These are phyloP conservation scores for Phoenix dactylifera DNA, from an alignment of 176 grass and related monocot species.

Conservation along the genomic window DNA sequence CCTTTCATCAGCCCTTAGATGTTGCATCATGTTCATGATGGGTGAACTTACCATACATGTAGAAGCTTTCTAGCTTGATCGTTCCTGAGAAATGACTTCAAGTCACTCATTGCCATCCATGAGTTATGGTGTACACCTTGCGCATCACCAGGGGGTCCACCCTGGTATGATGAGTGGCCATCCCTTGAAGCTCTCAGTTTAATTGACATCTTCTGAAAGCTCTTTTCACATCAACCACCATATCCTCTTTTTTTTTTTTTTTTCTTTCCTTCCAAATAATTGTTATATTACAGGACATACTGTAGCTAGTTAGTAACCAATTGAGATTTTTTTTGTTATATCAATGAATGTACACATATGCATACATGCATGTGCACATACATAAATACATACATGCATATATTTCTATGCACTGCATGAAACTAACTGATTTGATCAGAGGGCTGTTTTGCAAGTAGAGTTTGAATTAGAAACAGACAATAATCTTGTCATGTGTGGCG, in stretches of 20 bases:
- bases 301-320: too few species aligned
- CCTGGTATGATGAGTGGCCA: constrained; percentile 27
- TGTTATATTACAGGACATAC: too few species aligned
- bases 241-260: too few species aligned
- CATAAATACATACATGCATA: constrained; percentile 28
- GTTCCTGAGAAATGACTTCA: background rate
- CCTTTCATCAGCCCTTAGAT: constrained; percentile 19
- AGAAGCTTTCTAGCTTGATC: constrained; percentile 24
- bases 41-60: background rate
- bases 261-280: too few species aligned
- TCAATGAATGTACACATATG: background rate
- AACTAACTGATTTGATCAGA: constrained; percentile 24
- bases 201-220: background rate
- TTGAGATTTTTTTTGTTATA: too few species aligned
- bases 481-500: background rate
- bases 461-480: too few species aligned
- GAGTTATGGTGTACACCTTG: constrained; percentile 1
- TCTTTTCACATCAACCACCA: too few species aligned
- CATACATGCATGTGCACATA: background rate
- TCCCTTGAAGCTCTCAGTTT: constrained; percentile 11
- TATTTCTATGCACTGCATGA: constrained; percentile 26
- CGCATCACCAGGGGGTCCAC: background rate
- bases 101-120: constrained; percentile 10
- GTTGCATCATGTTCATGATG: constrained; percentile 22
- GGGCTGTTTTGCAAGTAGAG: constrained; percentile 5